Percentiles rank a stretch among this genome's conserved stretches.
phyloP scores from a whole-genome alignment of 176 grass and related monocot genomes.

The Leersia perrieri region DNA sequence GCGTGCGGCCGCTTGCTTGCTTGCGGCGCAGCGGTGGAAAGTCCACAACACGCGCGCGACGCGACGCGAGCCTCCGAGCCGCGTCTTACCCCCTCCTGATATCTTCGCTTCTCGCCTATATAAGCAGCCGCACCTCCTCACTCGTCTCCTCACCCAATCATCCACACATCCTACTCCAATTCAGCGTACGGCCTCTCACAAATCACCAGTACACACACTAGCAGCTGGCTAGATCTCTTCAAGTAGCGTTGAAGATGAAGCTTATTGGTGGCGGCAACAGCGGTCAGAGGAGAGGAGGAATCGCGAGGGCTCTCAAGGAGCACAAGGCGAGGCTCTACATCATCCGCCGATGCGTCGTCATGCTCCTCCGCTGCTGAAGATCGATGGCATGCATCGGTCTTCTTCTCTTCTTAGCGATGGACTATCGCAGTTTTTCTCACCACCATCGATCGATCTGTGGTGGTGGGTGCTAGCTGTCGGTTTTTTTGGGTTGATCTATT shows the following conservation, averaged over 20 bases:
- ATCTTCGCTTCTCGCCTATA: not conserved
- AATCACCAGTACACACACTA: not conserved
- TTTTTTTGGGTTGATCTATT: no score
- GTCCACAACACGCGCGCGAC: not conserved
- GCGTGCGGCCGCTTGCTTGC: no score
- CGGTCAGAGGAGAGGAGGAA: not conserved
- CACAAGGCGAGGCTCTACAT: conserved; percentile 63
- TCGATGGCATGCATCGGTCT: not conserved
- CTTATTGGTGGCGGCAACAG: not conserved
- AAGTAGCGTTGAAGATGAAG: no score
- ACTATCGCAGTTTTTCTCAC: no score
- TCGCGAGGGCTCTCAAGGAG: conserved; percentile 48
- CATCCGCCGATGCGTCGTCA: conserved; percentile 52
- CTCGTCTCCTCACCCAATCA: not conserved
- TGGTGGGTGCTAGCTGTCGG: no score
- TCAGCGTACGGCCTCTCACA: not conserved
- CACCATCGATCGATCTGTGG: no score
- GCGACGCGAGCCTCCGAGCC: no score
- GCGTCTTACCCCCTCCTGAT: no score
- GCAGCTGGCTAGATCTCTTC: no score
- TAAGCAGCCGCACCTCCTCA: not conserved
- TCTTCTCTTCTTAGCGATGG: no score
- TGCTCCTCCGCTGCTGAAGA: conserved; percentile 28
- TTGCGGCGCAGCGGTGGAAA: not conserved
- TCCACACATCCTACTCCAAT: no score